Base-by-base conservation (phyloP, 345 rosid genomes). In the Microthlaspi erraticum region DNA sequence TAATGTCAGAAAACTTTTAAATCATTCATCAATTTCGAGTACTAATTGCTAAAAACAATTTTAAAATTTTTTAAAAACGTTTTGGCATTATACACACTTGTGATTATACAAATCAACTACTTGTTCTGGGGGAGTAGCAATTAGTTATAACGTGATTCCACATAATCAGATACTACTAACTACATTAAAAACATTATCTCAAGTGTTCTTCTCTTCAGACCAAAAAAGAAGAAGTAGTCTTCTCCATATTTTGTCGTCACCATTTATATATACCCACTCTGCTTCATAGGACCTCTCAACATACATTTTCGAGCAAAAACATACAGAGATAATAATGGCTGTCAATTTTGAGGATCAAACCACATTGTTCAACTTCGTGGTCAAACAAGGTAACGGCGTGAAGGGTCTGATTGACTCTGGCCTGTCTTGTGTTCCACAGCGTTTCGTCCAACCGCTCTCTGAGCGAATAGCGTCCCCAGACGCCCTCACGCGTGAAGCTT, bases 401-500 rank as follows among this genome's bases (percentile, higher is more conserved):
- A 85, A 85, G 75, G 89, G 89, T n/a, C 29, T 85, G 53, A 77
- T 83, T 44, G 89, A 83, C 48, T 74, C 38, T 4, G 87, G 89
- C 17, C 44, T 83, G 13, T 50, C 79, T n/a, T 31, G 64, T 37
- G 87, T 83, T 8, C 89, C 89, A 10, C 36, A 61, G 19, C 67
- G 75, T 7, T 79, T 75, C 49, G 38, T 79, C 49, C 82, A 79
- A 68, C 82, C 82, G 36, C 65, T 61, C 4, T 1, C 75, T 38
- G 87, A 84, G 67, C 68, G 88, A 72, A 86, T 86, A 3, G 70
- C 80, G 62, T 83, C 55, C 50, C 48, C 34, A 38, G 70, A 61
- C 0, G 64, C 80, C 8, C n/a, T 2, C n/a, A 38, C 10, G 7
- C 37, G 64, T 45, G 69, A 69, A 10, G 68, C 66, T 3, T n/a